phyloP scores from a whole-genome alignment of 768 basidiomycete species.

The Tephrocybe sp. region DNA sequence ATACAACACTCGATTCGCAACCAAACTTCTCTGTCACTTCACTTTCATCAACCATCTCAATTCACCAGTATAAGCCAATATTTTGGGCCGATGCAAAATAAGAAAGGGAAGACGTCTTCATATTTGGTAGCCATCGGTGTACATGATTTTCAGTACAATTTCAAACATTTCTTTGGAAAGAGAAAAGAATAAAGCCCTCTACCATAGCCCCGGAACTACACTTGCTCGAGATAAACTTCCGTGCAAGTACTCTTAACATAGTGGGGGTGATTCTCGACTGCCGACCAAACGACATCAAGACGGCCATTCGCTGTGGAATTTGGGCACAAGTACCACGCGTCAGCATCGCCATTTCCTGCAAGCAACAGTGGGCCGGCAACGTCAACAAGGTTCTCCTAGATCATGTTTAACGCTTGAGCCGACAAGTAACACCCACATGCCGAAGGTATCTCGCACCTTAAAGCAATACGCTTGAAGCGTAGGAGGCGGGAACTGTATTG shows the following conservation, averaged over 20 bases:
- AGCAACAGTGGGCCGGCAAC: constrained; percentile 12
- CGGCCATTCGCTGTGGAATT: constrained; percentile 2
- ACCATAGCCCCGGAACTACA: too few relatives aligned
- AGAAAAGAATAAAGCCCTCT: too few relatives aligned
- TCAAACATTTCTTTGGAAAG: too few relatives aligned
- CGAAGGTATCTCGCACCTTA: constrained; percentile 5
- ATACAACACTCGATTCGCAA: too few relatives aligned
- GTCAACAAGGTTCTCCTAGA: constrained; percentile 9
- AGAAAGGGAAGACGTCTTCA: too few relatives aligned
- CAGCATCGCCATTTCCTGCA: constrained; percentile 10
- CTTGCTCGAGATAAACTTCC: constrained; percentile 1
- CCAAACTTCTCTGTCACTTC: too few relatives aligned
- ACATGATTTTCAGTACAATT: too few relatives aligned
- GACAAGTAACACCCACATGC: neutral
- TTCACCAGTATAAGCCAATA: too few relatives aligned
- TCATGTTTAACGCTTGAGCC: neutral
- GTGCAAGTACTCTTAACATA: neutral
- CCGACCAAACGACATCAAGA: constrained; percentile 5
- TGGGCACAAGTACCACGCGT: constrained; percentile 18
- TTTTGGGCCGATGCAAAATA: too few relatives aligned
- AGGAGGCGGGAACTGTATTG: constrained; percentile 9
- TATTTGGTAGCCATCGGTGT: too few relatives aligned
- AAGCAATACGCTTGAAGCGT: constrained; percentile 13
- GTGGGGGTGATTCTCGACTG: constrained; percentile 1
- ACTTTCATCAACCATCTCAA: too few relatives aligned